phyloP scores from a whole-genome alignment of 2,329 filamentous ascomycete genomes.

The Colletotrichum nymphaeae region DNA sequence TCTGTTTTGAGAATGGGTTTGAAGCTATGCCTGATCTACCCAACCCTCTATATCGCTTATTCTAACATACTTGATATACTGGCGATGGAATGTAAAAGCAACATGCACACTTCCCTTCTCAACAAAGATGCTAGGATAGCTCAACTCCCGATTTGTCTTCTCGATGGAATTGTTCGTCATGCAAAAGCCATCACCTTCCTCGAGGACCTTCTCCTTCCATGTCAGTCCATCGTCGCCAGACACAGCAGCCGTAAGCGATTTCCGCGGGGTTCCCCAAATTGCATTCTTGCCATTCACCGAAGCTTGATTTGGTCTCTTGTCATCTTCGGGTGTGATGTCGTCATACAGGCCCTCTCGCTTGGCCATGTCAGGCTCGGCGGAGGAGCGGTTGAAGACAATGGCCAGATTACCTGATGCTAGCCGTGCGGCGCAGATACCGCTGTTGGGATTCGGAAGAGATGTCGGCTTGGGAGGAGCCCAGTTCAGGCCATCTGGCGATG shows the following conservation, averaged over 20 bases:
- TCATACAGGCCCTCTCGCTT: conserved; percentile 55
- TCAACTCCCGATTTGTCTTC: conserved; percentile 54
- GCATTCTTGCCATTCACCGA: conserved; percentile 49
- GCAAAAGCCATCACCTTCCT: conserved; percentile 58
- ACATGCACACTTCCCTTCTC: conserved; percentile 46
- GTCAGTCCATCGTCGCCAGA: conserved; percentile 49
- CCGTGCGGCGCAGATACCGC: conserved; percentile 51
- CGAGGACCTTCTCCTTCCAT: conserved; percentile 51
- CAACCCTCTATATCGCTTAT: conserved; percentile 43
- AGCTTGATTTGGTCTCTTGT: conserved; percentile 52
- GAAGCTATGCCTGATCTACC: conserved; percentile 26
- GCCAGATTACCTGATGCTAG: conserved; percentile 48
- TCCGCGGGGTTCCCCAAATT: conserved; percentile 56
- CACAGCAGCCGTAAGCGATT: conserved; percentile 47
- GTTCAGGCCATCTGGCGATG: conserved; percentile 50
- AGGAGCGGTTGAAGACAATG: conserved; percentile 55
- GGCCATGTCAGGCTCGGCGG: conserved; percentile 43
- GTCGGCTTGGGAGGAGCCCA: conserved; percentile 51
- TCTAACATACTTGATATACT: conserved; percentile 53
- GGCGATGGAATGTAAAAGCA: conserved; percentile 55
- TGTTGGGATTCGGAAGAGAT: conserved; percentile 55
- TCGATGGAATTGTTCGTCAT: conserved; percentile 56
- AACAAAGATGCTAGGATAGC: conserved; percentile 54
- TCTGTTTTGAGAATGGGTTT: not conserved
- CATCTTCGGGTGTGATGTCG: conserved; percentile 54